Evolutionary conservation across 352 stramenopile genomes (phyloP), one percentile per base, ranked within the genome.

Genomic region (Globisporangium camurandrum): DNA sequence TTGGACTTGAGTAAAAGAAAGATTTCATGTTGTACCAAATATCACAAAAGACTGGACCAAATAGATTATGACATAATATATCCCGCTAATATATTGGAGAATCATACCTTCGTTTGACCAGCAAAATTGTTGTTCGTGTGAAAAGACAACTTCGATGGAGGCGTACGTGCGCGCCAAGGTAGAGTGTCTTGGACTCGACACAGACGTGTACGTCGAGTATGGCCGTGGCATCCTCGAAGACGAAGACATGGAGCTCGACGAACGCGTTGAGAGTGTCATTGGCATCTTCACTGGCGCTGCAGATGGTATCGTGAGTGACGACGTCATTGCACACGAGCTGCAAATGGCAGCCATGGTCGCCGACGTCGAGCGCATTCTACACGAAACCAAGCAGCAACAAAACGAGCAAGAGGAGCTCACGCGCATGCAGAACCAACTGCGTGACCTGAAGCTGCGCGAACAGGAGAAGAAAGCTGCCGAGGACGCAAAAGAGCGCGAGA

Each of bases 141-240:
- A n/a, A n/a, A n/a, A n/a, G n/a, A n/a, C n/a, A n/a, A n/a, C n/a
- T n/a, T n/a, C 17, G 14, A 84, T 90, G 78, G 71, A 86, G 45
- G 71, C 49, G 9, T 90, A 70, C 67, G 69, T 90, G 47, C 65
- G 49, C 8, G 54, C 34, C 46, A 87, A 86, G 59, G 78, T 88
- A 37, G 57, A 66, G 54, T 45, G 50, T 17, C 68, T 90, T 34
- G 61, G 56, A 31, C 65, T 88, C 24, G 73, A 89, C 50, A 69
- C 61, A 10, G 80, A 87, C 50, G 81, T 89, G 37, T 92, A 92
- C 62, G 78, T 84, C 19, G 81, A 88, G 36, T 92, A 92, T 37
- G 77, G 67, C 11, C 56, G 63, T 27, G 66, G 81, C 31, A 77
- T 89, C 46, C 53, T 92, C 8, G 64, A 77, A 52, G 77, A 92